These are phyloP conservation scores for Candida pseudoviswanathii DNA, from an alignment of 1,139 yeast species.

Conservation along the genomic window DNA sequence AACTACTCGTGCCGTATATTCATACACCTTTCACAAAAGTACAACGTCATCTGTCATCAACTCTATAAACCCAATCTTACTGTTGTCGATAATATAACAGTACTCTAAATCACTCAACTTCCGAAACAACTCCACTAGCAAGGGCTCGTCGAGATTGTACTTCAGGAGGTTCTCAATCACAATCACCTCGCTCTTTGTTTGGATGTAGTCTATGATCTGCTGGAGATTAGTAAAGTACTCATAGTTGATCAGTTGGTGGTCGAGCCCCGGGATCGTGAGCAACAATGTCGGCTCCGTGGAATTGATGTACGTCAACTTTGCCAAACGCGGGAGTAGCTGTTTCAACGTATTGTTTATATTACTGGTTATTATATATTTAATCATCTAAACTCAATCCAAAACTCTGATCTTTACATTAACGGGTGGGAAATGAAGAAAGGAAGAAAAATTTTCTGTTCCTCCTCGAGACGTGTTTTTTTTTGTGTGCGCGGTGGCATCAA, in stretches of 20 bases:
- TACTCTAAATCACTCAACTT: conserved; percentile 2
- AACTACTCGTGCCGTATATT: too few species aligned
- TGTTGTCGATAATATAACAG: conserved; percentile 10
- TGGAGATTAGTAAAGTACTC: conserved; percentile 10
- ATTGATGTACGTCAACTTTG: conserved; percentile 13
- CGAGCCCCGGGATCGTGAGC: conserved; percentile 1
- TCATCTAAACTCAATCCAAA: conserved; percentile 5
- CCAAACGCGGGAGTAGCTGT: conserved; percentile 4
- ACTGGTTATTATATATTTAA: conserved; percentile 9
- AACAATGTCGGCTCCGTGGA: conserved; percentile 14
- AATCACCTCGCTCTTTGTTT: background rate
- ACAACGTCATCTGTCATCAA: conserved; percentile 10
- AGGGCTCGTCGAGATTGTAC: conserved; percentile 3
- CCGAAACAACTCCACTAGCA: conserved; percentile 10
- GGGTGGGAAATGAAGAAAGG: background rate
- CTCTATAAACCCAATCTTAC: conserved; percentile 10
- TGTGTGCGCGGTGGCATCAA: background rate
- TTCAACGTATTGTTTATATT: conserved; percentile 7
- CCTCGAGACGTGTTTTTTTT: background rate
- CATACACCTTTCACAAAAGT: background rate
- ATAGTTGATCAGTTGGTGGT: conserved; percentile 11
- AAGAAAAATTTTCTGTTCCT: conserved; percentile 1
- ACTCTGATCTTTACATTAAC: too few species aligned
- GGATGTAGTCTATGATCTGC: conserved; percentile 2
- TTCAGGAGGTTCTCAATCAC: conserved; percentile 11